Percentiles rank a stretch among this genome's conserved stretches.
Conservation (phyloP, 371 early-diverging fungal genomes). For the Syncephalis fuscata region DNA sequence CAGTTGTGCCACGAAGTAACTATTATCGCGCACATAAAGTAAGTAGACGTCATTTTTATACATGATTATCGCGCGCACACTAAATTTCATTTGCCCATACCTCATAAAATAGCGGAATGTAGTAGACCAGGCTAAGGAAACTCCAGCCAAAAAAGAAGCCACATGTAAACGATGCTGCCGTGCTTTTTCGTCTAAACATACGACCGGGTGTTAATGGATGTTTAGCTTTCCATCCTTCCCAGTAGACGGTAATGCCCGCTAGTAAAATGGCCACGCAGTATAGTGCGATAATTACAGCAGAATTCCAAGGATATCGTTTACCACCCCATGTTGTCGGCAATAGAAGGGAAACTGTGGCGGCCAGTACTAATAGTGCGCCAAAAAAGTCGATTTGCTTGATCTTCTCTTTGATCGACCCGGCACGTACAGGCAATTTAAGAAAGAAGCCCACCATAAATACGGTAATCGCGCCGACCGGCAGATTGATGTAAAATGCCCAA, state of each 20-base stretch:
- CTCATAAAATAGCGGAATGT: no score
- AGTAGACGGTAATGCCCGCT: conserved; percentile 15
- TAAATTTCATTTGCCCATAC: no score
- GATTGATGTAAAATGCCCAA: conserved; percentile 35
- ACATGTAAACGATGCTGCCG: conserved; percentile 19
- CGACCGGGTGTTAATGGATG: conserved; percentile 37
- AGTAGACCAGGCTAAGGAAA: conserved; percentile 31
- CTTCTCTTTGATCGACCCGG: conserved; percentile 14
- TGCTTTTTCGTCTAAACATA: conserved; percentile 25
- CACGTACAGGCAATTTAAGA: conserved; percentile 17
- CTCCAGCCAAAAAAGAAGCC: conserved; percentile 31
- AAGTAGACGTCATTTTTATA: no score
- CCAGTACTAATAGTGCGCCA: conserved; percentile 25
- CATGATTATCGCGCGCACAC: no score
- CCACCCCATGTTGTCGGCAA: conserved; percentile 26
- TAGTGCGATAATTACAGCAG: conserved; percentile 36
- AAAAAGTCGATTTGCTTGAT: conserved; percentile 35
- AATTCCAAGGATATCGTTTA: conserved; percentile 28
- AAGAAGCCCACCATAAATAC: conserved; percentile 18
- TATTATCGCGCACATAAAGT: no score
- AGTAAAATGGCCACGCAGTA: conserved; percentile 25
- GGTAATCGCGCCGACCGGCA: conserved; percentile 33
- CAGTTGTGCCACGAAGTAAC: conserved; percentile 18
- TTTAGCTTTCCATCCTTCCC: conserved; percentile 26
- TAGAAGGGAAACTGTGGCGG: conserved; percentile 23